Evolutionary conservation across 1,284 basidiomycete species (phyloP).

Genomic region (Rhodotorula sp.): DNA sequence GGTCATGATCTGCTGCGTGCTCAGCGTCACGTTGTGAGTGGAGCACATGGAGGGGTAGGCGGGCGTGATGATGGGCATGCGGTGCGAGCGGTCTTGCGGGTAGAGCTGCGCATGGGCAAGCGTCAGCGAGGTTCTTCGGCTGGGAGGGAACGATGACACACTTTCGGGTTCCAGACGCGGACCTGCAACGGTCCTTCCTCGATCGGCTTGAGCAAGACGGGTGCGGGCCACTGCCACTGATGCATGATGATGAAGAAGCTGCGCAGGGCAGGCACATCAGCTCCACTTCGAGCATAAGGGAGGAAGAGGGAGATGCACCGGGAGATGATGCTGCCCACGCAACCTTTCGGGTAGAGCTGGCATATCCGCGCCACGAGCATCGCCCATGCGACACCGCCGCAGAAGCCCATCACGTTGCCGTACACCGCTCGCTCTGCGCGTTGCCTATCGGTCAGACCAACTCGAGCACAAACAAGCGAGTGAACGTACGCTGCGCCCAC

Average conservation of each 20-base stretch:
- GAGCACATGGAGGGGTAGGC: constrained; percentile 99
- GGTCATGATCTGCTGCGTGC: constrained; percentile 95
- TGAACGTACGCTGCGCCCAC: constrained; percentile 87
- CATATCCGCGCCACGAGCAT: constrained; percentile 98
- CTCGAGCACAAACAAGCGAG: constrained; percentile 15
- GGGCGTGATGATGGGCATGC: constrained; percentile 99
- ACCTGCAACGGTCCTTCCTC: constrained; percentile 92
- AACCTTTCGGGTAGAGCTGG: constrained; percentile 94
- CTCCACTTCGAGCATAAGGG: constrained; percentile 2
- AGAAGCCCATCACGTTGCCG: constrained; percentile 96
- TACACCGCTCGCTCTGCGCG: constrained; percentile 77
- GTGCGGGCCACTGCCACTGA: constrained; percentile 82
- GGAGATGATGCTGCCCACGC: constrained; percentile 92
- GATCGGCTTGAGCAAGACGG: constrained; percentile 92
- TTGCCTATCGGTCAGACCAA: constrained; percentile 7
- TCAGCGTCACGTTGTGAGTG: constrained; percentile 95
- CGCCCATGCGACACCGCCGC: constrained; percentile 98
- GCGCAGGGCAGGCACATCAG: background rate
- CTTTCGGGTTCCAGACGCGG: constrained; percentile 97
- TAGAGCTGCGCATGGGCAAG: constrained; percentile 65
- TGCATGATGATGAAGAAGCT: constrained; percentile 42
- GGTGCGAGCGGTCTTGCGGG: constrained; percentile 86
- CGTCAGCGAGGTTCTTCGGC: background rate
- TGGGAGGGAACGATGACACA: constrained; percentile 48
- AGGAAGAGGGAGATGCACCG: constrained; percentile 60